Conservation (phyloP, 805 yeast species). For the Barnettozyma botsteinii region DNA sequence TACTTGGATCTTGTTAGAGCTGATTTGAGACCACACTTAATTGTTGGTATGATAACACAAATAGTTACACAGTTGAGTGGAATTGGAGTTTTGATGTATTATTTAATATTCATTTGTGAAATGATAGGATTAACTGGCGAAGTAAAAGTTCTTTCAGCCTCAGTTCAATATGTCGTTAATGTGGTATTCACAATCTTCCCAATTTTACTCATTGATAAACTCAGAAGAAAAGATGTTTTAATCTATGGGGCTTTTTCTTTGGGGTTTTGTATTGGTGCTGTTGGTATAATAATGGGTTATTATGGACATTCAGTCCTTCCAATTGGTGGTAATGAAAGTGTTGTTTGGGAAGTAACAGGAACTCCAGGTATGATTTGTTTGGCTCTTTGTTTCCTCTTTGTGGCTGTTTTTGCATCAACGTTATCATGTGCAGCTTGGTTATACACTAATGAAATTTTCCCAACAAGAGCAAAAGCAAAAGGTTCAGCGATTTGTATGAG, state of each 20-base stretch:
- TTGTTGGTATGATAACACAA: slow-evolving; percentile 36
- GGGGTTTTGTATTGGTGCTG: slow-evolving; percentile 30
- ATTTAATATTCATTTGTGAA: slow-evolving; percentile 41
- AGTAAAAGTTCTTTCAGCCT: slow-evolving; percentile 29
- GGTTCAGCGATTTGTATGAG: slow-evolving; percentile 43
- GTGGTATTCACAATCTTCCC: slow-evolving; percentile 40
- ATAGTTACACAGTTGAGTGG: slow-evolving; percentile 41
- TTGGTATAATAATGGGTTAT: slow-evolving; percentile 32
- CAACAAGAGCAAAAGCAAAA: slow-evolving; percentile 38
- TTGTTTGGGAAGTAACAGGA: slow-evolving; percentile 32
- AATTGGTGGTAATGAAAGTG: slow-evolving; percentile 28
- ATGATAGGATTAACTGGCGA: slow-evolving; percentile 39
- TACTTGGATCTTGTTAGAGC: slow-evolving; percentile 31
- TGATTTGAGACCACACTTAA: slow-evolving; percentile 30
- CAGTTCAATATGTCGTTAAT: slow-evolving; percentile 36
- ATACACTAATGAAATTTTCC: slow-evolving; percentile 45
- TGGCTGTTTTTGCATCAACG: slow-evolving; percentile 42
- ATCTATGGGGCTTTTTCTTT: slow-evolving; percentile 38
- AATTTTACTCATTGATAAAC: slow-evolving; percentile 34
- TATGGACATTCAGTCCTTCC: slow-evolving; percentile 32
- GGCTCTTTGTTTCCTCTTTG: slow-evolving; percentile 39
- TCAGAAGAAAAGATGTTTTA: slow-evolving; percentile 42
- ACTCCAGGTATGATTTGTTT: slow-evolving; percentile 38
- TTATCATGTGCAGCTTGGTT: slow-evolving; percentile 44
- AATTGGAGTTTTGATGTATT: slow-evolving; percentile 38